A percentile compares a stretch with the other conserved stretches of the same genome.
Evolutionary conservation across 2,329 filamentous ascomycete genomes (phyloP).

Genomic region (Exophiala mesophila): DNA sequence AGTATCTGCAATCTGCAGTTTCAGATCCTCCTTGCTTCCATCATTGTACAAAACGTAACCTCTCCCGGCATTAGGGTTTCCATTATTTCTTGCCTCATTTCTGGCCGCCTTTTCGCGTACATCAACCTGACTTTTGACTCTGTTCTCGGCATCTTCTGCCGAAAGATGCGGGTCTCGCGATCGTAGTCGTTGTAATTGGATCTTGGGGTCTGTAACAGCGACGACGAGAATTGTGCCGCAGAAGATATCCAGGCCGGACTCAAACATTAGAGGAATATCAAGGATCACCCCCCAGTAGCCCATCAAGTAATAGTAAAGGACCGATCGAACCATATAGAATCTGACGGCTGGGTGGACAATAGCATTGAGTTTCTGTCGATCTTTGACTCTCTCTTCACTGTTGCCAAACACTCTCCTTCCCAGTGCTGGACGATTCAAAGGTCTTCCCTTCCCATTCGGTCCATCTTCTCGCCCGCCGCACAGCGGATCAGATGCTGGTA

Average conservation of each 20-base stretch:
- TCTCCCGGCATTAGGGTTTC: conserved; percentile 44
- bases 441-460: conserved; percentile 54
- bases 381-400: conserved; percentile 61
- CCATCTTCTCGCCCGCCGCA: conserved; percentile 26
- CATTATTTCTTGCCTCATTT: conserved; percentile 57
- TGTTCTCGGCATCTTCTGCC: conserved; percentile 79
- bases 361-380: conserved; percentile 72
- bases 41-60: conserved; percentile 93
- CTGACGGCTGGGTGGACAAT: conserved; percentile 93
- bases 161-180: conserved; percentile 72
- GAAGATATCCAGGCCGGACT: conserved; percentile 76
- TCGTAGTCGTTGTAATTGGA: conserved; percentile 76
- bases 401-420: conserved; percentile 83
- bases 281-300: conserved; percentile 87
- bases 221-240: conserved; percentile 86
- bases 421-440: conserved; percentile 79
- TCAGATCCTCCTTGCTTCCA: conserved; percentile 64
- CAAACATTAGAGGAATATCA: conserved; percentile 88
- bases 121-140: conserved; percentile 81
- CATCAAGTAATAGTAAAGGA: conserved; percentile 66
- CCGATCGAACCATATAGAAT: conserved; percentile 69
- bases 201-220: conserved; percentile 69
- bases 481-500: conserved; percentile 48
- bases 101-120: conserved; percentile 76
- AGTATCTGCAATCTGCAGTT: conserved; percentile 59